Base-by-base conservation (phyloP, 441 rosid species). In the Erysimum pusillum region DNA sequence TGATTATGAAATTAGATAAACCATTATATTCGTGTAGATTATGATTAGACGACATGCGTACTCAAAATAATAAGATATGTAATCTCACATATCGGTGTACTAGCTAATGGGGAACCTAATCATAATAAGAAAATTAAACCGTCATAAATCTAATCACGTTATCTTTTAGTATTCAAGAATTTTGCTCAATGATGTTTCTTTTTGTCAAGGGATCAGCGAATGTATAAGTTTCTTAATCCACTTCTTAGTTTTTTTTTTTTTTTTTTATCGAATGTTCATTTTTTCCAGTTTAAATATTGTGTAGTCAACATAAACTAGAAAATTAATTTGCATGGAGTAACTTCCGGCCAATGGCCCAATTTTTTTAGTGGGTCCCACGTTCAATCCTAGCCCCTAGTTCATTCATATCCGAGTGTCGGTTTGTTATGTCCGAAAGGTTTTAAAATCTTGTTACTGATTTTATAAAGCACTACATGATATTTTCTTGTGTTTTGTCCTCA, bases 61-160 rank as follows among this genome's bases (percentile, higher is more conserved):
- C 36, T 5, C 52, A 49, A 0, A 22, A 11, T 13, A 17, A 53
- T 41, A 73, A 39, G 62, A 60, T 62, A 39, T 25, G 42, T 8
- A 72, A 39, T 49, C 32, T 11, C 41, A 44, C 22, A 60, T 59
- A 51, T 63, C 53, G 31, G 54, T 28, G 31, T 28, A 22, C 5
- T 73, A 7, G 25, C 15, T 13, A 63, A 63, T 64, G 71, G 71
- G 38, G 20, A 59, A 56, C 58, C 9, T n/a, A 65, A 74, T 74
- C 66, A 74, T 65, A 39, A 34, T 56, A 44, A 35, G 13, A 64
- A 65, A 36, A 31, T 35, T 2, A 73, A 25, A 42, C 58, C 46
- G 44, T 36, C 38, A 59, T 34, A 62, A 51, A 28, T 52, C 62
- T 52, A 52, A 62, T 71, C 58, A 57, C 44, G 13, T 35, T 15